Conservation (phyloP, 2,329 filamentous ascomycete species). For the Colletotrichum incanum region DNA sequence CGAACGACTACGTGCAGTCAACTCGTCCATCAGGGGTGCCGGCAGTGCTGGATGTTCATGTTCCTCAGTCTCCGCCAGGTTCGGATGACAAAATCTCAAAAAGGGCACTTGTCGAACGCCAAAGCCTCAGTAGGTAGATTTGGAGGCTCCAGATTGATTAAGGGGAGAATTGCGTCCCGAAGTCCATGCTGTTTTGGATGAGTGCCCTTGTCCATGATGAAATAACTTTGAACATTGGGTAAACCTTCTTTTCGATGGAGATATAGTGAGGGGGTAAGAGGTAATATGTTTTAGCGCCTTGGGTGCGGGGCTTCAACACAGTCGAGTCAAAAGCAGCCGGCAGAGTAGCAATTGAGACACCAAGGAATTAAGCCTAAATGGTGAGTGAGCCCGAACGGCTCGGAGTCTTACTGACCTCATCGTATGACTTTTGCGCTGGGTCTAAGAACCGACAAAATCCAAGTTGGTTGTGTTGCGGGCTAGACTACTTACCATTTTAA, state of each 20-base stretch:
- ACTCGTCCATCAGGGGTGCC: background rate
- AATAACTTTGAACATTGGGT: conserved; percentile 15
- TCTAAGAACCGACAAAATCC: too few relatives aligned
- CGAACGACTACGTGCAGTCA: conserved; percentile 17
- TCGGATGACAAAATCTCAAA: conserved; percentile 29
- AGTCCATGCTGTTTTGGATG: background rate
- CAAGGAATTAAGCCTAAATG: background rate
- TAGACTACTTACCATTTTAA: too few relatives aligned
- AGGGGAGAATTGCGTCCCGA: conserved; percentile 16
- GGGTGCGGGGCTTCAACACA: background rate
- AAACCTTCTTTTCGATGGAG: conserved; percentile 22
- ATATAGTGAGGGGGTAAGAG: conserved; percentile 1
- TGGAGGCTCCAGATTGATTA: conserved; percentile 29
- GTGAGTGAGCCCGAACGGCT: background rate
- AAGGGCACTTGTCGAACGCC: too few relatives aligned
- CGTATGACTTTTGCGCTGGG: background rate
- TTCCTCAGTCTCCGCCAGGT: background rate
- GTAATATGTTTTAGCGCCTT: conserved; percentile 10
- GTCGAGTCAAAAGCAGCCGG: background rate
- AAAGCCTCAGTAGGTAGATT: background rate
- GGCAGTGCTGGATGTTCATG: conserved; percentile 6
- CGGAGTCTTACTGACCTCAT: background rate
- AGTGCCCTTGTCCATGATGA: conserved; percentile 3
- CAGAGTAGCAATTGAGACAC: background rate
- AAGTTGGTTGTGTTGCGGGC: too few relatives aligned